These are phyloP conservation scores for Chalaropsis ovoidea DNA, from an alignment of 2,329 filamentous ascomycete species.

Conservation along the genomic window DNA sequence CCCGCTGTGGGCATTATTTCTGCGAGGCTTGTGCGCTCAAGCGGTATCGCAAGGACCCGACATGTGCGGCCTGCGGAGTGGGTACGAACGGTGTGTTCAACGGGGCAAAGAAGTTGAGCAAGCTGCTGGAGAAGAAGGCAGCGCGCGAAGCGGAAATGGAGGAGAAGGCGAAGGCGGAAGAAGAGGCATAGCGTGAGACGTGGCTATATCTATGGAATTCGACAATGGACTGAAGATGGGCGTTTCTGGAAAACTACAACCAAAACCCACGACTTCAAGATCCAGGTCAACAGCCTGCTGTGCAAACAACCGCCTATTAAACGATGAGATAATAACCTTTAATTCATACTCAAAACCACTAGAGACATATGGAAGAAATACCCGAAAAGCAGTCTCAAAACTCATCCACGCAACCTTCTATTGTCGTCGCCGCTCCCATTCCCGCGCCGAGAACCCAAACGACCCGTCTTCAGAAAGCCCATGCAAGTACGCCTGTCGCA, in stretches of 20 bases:
- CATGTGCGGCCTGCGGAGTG: constrained; percentile 73
- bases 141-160: constrained; percentile 48
- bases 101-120: constrained; percentile 69
- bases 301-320: neutral
- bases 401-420: too few species aligned
- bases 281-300: neutral
- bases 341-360: neutral
- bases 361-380: neutral
- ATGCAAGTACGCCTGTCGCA: neutral
- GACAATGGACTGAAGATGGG: too few species aligned
- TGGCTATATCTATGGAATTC: neutral
- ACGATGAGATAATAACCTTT: neutral
- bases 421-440: neutral
- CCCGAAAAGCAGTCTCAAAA: neutral
- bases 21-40: constrained; percentile 83
- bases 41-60: constrained; percentile 75
- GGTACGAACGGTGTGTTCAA: constrained; percentile 89
- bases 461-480: neutral
- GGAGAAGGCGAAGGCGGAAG: constrained; percentile 40
- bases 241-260: too few species aligned
- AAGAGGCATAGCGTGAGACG: neutral
- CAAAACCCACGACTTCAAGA: neutral
- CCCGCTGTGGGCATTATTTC: constrained; percentile 92
- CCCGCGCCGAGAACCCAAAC: neutral
- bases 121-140: constrained; percentile 64